Evolutionary conservation across 2,329 filamentous ascomycete genomes (phyloP).

Genomic region (Lecanicillium sp.): DNA sequence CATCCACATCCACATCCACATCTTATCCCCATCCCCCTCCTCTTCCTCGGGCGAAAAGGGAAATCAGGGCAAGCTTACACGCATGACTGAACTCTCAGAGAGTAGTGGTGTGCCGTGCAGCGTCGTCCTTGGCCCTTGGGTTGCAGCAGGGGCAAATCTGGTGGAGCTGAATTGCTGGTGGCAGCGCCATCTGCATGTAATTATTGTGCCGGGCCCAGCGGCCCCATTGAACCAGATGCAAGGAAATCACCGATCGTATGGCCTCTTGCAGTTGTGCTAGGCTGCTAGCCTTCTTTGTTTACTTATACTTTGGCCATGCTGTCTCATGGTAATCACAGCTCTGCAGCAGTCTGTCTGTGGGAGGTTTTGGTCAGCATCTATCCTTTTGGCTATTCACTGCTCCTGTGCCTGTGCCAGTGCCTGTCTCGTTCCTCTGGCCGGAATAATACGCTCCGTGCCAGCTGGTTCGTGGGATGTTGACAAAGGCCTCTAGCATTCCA

Average conservation of each 20-base stretch:
- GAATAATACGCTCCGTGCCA: too few species aligned
- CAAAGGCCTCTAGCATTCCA: constrained; percentile 9
- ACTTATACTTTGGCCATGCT: background rate
- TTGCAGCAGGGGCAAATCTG: background rate
- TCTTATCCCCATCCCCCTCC: background rate
- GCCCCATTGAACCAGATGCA: constrained; percentile 10
- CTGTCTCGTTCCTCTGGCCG: too few species aligned
- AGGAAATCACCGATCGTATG: constrained; percentile 5
- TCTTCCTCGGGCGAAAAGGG: background rate
- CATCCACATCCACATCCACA: background rate
- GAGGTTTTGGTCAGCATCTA: too few species aligned
- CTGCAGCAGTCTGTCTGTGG: too few species aligned
- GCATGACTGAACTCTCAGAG: background rate
- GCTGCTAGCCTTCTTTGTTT: background rate
- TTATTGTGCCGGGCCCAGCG: background rate
- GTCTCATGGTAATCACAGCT: constrained; percentile 9
- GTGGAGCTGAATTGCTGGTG: background rate
- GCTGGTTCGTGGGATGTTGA: background rate
- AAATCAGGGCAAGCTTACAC: background rate
- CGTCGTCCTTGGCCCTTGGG: constrained; percentile 5
- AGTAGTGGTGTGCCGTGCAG: constrained; percentile 1
- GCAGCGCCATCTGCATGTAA: constrained; percentile 11
- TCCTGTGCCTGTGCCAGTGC: too few species aligned
- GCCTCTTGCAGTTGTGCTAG: too few species aligned
- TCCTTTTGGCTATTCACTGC: too few species aligned